Base-by-base conservation (phyloP, 2,329 filamentous ascomycete species). In the Fusarium sp. region DNA sequence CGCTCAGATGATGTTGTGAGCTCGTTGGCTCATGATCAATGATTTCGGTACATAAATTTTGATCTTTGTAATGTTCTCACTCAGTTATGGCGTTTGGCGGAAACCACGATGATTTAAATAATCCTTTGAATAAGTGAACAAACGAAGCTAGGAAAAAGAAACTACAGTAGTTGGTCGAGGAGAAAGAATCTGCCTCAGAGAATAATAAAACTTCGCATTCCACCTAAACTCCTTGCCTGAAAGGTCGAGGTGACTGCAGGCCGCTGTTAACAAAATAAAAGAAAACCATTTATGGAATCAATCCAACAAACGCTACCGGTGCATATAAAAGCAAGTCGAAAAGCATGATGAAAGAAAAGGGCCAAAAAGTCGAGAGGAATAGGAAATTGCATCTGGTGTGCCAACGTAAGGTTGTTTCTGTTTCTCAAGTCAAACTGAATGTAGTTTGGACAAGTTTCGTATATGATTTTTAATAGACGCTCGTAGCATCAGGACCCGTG, bases 351-450 rank as follows among this genome's bases (percentile, higher is more conserved):
- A 52, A 66, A 30, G 22, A 60, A 64, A 38, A 34, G n/a, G 24
- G 43, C 51, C 16, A 20, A 42, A 50, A 52, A 51, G n/a, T 55
- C 8, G 30, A 29, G 16, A 62, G 56, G 42, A 38, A 43, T 44
- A 68, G 51, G 51, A 61, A 71, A 63, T 46, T 63, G 73, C 61
- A 75, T 58, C 66, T 44, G 68, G 58, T 74, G 71, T 72, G 68
- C 68, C 63, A 69, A 50, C 16, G 59, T 63, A 45, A 34, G 29
- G 38, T 56, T 38, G 40, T 24, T 30, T 60, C 29, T 52, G 34
- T 20, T 30, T 53, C 29, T 34, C 47, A 40, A 46, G 53, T 49
- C 44, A 53, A 60, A 42, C 67, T 49, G 42, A 30, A 47, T 34
- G 11, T 25, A 38, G 40, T 59, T 47, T 24, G 12, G 52, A 63